These are phyloP conservation scores for Wickerhamomyces sydowiorum DNA, from an alignment of 805 yeast genomes.

Conservation along the genomic window DNA sequence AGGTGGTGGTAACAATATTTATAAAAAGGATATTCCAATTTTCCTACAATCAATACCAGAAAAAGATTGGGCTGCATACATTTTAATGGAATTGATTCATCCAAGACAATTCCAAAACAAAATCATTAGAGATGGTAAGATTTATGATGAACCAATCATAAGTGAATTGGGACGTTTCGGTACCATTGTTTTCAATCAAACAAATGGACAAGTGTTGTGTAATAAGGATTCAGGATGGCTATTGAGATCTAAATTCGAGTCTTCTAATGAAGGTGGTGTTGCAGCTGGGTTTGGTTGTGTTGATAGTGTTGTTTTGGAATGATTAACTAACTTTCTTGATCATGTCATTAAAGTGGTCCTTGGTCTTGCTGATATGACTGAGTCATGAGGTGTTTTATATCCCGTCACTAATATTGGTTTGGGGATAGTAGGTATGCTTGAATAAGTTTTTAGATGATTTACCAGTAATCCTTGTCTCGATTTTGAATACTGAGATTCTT, in stretches of 20 bases:
- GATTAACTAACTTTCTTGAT: constrained; percentile 5
- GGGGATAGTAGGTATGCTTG: too few species aligned
- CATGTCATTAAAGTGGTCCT: too few species aligned
- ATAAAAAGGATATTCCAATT: constrained; percentile 76
- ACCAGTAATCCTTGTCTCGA: not conserved
- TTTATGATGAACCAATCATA: constrained; percentile 67
- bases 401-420: too few species aligned
- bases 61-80: constrained; percentile 82
- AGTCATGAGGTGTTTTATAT: too few species aligned
- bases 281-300: constrained; percentile 99
- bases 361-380: too few species aligned
- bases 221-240: constrained; percentile 82
- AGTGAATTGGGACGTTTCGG: constrained; percentile 95
- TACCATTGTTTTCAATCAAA: constrained; percentile 65
- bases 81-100: constrained; percentile 87
- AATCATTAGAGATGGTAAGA: constrained; percentile 60
- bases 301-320: constrained; percentile 62
- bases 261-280: constrained; percentile 95
- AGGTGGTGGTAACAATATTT: constrained; percentile 97
- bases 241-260: constrained; percentile 79
- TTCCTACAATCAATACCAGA: constrained; percentile 58
- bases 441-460: not conserved
- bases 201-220: constrained; percentile 44
- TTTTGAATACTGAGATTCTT: constrained; percentile 18
- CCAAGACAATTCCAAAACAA: constrained; percentile 68